phyloP scores from a whole-genome alignment of 2,329 filamentous ascomycete species.

The Dothidotthia symphoricarpi region DNA sequence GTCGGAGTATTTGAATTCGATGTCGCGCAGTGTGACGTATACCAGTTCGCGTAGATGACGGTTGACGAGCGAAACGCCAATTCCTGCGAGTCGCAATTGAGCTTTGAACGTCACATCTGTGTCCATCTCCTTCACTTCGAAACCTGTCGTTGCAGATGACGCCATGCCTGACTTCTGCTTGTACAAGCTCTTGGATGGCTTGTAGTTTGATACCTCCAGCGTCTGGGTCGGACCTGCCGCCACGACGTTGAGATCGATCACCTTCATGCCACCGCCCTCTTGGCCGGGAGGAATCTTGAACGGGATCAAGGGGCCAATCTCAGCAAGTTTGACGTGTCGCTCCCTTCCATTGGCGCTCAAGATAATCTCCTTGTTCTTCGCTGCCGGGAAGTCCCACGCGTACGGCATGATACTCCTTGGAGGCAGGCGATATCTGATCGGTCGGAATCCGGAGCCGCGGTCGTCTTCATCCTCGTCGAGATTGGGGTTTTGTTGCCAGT shows the following conservation, averaged over 20 bases:
- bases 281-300: constrained; percentile 77
- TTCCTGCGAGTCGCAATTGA: constrained; percentile 81
- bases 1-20: constrained; percentile 87
- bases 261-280: constrained; percentile 68
- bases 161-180: constrained; percentile 58
- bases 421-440: constrained; percentile 87
- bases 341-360: constrained; percentile 77
- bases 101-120: constrained; percentile 86
- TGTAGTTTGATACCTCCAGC: constrained; percentile 90
- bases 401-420: constrained; percentile 98
- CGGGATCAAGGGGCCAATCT: constrained; percentile 93
- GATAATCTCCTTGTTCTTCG: constrained; percentile 92
- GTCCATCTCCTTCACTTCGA: constrained; percentile 91
- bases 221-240: constrained; percentile 96
- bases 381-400: constrained; percentile 97
- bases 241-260: constrained; percentile 94
- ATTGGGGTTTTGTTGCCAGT: constrained; percentile 92
- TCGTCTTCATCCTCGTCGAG: constrained; percentile 90
- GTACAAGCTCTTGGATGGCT: constrained; percentile 88
- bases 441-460: constrained; percentile 78
- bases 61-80: constrained; percentile 93
- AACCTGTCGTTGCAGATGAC: constrained; percentile 65
- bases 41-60: constrained; percentile 86
- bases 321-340: constrained; percentile 87
- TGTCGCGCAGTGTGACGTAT: constrained; percentile 88